These are phyloP conservation scores for Cytospora schulzeri DNA, from an alignment of 2,329 filamentous ascomycete genomes.

Conservation along the genomic window DNA sequence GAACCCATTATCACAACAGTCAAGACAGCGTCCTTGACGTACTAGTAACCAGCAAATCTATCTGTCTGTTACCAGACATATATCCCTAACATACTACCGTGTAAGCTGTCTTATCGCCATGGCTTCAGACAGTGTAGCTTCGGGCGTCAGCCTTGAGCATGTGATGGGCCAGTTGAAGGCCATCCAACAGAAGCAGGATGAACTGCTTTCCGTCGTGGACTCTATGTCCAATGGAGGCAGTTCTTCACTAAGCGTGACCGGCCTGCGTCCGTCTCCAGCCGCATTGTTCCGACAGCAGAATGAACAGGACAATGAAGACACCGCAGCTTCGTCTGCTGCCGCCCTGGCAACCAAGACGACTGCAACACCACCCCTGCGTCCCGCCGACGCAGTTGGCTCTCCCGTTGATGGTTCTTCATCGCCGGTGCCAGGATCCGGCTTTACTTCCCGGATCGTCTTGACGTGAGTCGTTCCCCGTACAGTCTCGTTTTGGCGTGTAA, in stretches of 20 bases:
- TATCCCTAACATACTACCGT: conserved; percentile 1
- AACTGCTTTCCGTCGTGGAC: conserved; percentile 27
- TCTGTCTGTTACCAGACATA: background rate
- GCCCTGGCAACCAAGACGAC: conserved; percentile 31
- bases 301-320: conserved; percentile 21
- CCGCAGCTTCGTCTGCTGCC: conserved; percentile 27
- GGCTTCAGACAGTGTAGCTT: conserved; percentile 24
- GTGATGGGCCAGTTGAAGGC: conserved; percentile 26
- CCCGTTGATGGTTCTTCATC: conserved; percentile 11
- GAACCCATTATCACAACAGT: background rate
- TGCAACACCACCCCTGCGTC: conserved; percentile 31
- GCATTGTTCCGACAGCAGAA: conserved; percentile 18
- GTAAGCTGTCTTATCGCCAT: conserved; percentile 21
- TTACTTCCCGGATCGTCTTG: conserved; percentile 28
- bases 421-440: conserved; percentile 15
- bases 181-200: conserved; percentile 28
- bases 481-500: background rate
- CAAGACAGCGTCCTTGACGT: background rate
- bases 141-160: conserved; percentile 25
- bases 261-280: conserved; percentile 18
- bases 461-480: conserved; percentile 20
- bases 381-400: conserved; percentile 28
- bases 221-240: conserved; percentile 15
- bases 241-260: conserved; percentile 1
- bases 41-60: conserved; percentile 1